A percentile compares a stretch with the other conserved stretches of the same genome.
Evolutionary conservation across 78 protist genomes (phyloP).

Genomic region (Polysphondylium violaceum): DNA sequence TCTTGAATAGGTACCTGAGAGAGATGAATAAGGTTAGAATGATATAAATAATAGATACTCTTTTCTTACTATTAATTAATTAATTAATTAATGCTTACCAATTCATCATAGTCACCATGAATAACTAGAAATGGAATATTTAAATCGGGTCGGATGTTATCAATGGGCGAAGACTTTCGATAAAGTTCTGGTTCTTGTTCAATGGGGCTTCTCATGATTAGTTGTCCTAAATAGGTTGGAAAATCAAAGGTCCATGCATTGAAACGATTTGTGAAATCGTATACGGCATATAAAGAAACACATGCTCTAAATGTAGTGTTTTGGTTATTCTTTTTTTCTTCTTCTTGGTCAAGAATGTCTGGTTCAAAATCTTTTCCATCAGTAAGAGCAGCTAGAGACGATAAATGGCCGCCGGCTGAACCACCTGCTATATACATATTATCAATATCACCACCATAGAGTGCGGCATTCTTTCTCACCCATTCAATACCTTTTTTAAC

Average conservation of each 20-base stretch:
- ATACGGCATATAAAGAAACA: slow-evolving; percentile 34
- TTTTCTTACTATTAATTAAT: too few species aligned
- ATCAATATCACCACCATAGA: slow-evolving; percentile 49
- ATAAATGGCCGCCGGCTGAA: slow-evolving; percentile 41
- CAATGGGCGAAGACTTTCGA: slow-evolving; percentile 7
- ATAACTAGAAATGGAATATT: slow-evolving; percentile 8
- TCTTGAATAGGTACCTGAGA: slow-evolving; percentile 15
- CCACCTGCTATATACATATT: slow-evolving; percentile 39
- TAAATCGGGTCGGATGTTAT: not conserved
- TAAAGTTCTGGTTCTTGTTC: slow-evolving; percentile 18
- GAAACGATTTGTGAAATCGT: slow-evolving; percentile 20
- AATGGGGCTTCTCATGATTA: not conserved
- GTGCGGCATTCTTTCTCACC: slow-evolving; percentile 25
- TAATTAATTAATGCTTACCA: too few species aligned
- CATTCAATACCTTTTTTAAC: slow-evolving; percentile 21
- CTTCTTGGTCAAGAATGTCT: not conserved
- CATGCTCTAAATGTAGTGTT: slow-evolving; percentile 3
- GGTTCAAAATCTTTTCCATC: slow-evolving; percentile 10
- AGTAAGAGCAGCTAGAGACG: slow-evolving; percentile 21
- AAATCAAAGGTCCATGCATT: slow-evolving; percentile 8
- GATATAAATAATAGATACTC: too few species aligned
- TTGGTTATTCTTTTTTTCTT: not conserved
- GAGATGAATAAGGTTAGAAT: too few species aligned
- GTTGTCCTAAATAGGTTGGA: not conserved
- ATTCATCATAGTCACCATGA: slow-evolving; percentile 42